Evolutionary conservation across 768 basidiomycete species (phyloP), one percentile per base, ranked within the genome.

Genomic region (Collybia sordida): DNA sequence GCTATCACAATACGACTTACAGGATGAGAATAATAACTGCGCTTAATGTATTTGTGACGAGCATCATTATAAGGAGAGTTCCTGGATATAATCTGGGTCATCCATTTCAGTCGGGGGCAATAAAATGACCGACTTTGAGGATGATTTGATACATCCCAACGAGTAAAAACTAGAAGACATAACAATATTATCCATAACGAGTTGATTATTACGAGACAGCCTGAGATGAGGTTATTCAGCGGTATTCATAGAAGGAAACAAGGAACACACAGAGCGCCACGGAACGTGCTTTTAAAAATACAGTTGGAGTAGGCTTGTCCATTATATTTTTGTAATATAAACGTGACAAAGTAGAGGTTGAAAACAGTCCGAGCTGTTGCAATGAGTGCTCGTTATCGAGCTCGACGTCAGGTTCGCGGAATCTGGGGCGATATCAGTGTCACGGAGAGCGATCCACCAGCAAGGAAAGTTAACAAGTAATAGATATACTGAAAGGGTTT

Each of bases 161-260:
- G 71, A 27, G 68, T 52, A 50, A 70, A 83, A 2, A 74, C 55
- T 45, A 76, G 68, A 9, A 81, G 59, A 42, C 66, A 81, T 27
- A 82, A 59, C 45, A 81, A 51, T 15, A 73, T 61, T 27, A 72
- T 69, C 78, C 79, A 83, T 36, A 79, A 43, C 50, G 83, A 67
- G 58, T 75, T 72, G 15, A 75, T 52, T 47, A 76, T 36, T 31
- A 71, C 64, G 31, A 78, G 73, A 47, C 70, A 65, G 1, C 67
- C 82, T 84, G 27, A 27, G 39, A 39, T 19, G 21, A 31, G 35
- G 0, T 15, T 37, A 15, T 34, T n/a, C 3, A 19, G 23, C 39
- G 17, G 8, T 19, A 18, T n/a, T 24, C 4, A 14, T 14, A 23
- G 1, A 28, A 6, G 12, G 4, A 21, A 24, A 21, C 12, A 23